These are phyloP conservation scores for Xylaria scruposa DNA, from an alignment of 495 filamentous ascomycete species.

Conservation along the genomic window DNA sequence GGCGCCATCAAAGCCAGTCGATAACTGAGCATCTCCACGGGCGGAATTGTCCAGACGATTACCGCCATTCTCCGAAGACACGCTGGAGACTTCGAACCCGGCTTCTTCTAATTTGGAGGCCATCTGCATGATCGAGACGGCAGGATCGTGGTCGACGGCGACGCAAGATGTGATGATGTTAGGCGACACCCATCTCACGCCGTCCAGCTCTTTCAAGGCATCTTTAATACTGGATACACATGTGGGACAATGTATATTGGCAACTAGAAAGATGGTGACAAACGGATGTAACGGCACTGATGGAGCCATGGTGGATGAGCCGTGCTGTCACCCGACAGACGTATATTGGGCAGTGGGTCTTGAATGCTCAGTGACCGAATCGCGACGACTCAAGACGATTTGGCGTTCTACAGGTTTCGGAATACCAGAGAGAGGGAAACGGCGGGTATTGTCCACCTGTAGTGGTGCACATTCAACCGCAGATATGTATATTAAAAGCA, in stretches of 20 bases:
- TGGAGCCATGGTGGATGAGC: slow-evolving; percentile 34
- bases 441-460: slow-evolving; percentile 13
- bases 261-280: slow-evolving; percentile 56
- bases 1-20: slow-evolving; percentile 22
- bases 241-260: slow-evolving; percentile 68
- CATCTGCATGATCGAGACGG: slow-evolving; percentile 41
- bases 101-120: slow-evolving; percentile 49
- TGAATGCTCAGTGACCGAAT: background rate
- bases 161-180: slow-evolving; percentile 62
- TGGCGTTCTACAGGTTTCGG: background rate
- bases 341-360: slow-evolving; percentile 19
- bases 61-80: slow-evolving; percentile 46
- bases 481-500: slow-evolving; percentile 22
- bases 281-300: slow-evolving; percentile 30
- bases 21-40: slow-evolving; percentile 21
- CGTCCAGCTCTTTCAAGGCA: slow-evolving; percentile 47
- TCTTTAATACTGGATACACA: slow-evolving; percentile 63
- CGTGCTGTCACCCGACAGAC: slow-evolving; percentile 20
- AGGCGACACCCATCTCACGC: slow-evolving; percentile 59
- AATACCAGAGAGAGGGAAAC: background rate
- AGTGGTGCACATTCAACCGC: slow-evolving; percentile 18
- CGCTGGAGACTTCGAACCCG: slow-evolving; percentile 54
- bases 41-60: slow-evolving; percentile 24
- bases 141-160: slow-evolving; percentile 30
- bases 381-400: background rate